Percentiles rank a stretch among this genome's conserved stretches.
These are phyloP conservation scores for Pharnaceum exiguum DNA, from an alignment of 148 eudicot species.

Conservation along the genomic window DNA sequence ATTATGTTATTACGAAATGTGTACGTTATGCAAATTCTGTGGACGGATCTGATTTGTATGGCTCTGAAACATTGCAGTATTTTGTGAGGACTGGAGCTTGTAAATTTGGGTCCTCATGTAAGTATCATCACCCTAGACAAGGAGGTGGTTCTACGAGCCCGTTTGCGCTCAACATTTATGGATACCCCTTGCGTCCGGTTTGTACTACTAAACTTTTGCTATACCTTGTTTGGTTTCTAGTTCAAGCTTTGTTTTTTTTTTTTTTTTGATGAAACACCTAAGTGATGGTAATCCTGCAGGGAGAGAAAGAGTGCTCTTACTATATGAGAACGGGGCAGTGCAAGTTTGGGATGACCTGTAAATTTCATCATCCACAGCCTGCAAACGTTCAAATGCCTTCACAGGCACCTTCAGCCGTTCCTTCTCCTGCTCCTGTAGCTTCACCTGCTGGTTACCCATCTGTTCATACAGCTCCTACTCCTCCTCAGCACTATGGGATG, in stretches of 20 bases:
- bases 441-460: slow-evolving; percentile 40
- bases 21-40: not conserved
- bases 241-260: not conserved
- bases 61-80: slow-evolving; percentile 44
- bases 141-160: slow-evolving; percentile 51
- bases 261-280: slow-evolving; percentile 8
- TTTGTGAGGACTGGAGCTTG: slow-evolving; percentile 89
- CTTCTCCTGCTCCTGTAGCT: slow-evolving; percentile 34
- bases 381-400: slow-evolving; percentile 38
- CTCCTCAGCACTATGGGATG: slow-evolving; percentile 69
- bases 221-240: not conserved
- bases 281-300: slow-evolving; percentile 44
- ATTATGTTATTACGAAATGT: not conserved
- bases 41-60: not conserved
- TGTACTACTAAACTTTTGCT: slow-evolving; percentile 13
- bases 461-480: slow-evolving; percentile 45
- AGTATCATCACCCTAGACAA: slow-evolving; percentile 92
- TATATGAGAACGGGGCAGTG: slow-evolving; percentile 86
- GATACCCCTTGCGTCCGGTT: slow-evolving; percentile 87
- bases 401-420: slow-evolving; percentile 36
- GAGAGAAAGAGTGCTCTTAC: slow-evolving; percentile 92
- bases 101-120: slow-evolving; percentile 91
- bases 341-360: slow-evolving; percentile 90
- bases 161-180: slow-evolving; percentile 48
- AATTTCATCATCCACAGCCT: slow-evolving; percentile 91